Conservation (phyloP, 352 stramenopile species). For the Phytophthora sp. region DNA sequence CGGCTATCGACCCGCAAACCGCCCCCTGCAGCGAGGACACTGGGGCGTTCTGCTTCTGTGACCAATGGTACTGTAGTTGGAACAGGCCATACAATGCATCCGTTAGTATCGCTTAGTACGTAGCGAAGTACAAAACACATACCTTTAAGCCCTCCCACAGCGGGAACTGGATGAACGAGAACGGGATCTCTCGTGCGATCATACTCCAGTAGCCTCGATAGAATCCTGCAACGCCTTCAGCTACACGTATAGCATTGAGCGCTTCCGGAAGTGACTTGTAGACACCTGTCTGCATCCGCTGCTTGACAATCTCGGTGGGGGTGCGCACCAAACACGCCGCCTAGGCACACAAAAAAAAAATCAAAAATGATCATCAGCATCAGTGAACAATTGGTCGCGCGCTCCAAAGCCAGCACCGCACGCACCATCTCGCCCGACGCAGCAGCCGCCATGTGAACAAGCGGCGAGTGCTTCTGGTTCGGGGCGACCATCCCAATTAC, state of each 20-base stretch:
- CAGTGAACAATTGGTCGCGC: neutral
- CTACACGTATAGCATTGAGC: constrained; percentile 78
- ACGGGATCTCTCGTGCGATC: constrained; percentile 98
- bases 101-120: constrained; percentile 3
- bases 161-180: constrained; percentile 99
- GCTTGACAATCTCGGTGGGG: constrained; percentile 99
- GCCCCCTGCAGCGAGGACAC: constrained; percentile 93
- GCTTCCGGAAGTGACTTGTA: constrained; percentile 79
- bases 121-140: neutral
- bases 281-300: constrained; percentile 97
- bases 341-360: constrained; percentile 39
- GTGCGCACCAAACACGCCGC: constrained; percentile 98
- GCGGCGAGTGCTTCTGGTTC: constrained; percentile 79
- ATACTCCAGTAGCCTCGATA: constrained; percentile 98
- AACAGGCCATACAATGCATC: neutral
- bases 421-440: constrained; percentile 93
- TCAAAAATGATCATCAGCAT: constrained; percentile 6
- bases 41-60: constrained; percentile 70
- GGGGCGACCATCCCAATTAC: constrained; percentile 58
- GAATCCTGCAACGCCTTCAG: constrained; percentile 87
- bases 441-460: constrained; percentile 96
- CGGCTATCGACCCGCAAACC: constrained; percentile 94
- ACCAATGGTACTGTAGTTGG: constrained; percentile 73
- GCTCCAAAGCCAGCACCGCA: constrained; percentile 2
- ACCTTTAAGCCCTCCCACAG: constrained; percentile 98